Percentiles rank a stretch among this genome's conserved stretches.
Conservation (phyloP, 768 basidiomycete genomes). For the Filobasidium wieringae region DNA sequence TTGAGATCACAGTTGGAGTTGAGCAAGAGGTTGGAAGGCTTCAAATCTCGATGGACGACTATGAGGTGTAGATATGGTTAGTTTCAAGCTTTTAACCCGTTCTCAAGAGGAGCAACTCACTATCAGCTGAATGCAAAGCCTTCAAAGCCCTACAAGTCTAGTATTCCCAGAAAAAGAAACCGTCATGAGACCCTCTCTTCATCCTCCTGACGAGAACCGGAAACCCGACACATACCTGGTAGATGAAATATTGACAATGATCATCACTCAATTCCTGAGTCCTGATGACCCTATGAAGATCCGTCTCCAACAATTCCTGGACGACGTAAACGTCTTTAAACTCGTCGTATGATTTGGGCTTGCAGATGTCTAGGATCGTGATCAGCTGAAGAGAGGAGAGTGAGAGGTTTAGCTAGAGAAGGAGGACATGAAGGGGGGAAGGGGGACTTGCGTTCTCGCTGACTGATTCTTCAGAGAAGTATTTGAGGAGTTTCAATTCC, state of each 20-base stretch:
- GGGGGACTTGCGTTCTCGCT: constrained; percentile 26
- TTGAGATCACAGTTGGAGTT: constrained; percentile 96
- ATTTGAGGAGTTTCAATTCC: constrained; percentile 85
- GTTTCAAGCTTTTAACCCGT: not conserved
- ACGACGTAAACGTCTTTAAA: constrained; percentile 56
- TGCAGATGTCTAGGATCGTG: constrained; percentile 84
- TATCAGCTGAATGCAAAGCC: constrained; percentile 81
- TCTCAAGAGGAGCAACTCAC: constrained; percentile 1
- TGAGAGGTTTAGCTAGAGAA: not conserved
- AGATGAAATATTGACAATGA: constrained; percentile 94
- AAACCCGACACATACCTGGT: constrained; percentile 46
- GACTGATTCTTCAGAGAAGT: constrained; percentile 38
- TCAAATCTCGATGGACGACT: constrained; percentile 80
- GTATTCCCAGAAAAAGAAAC: not conserved
- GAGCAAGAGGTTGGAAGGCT: constrained; percentile 86
- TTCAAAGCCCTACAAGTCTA: constrained; percentile 85
- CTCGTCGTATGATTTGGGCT: constrained; percentile 57
- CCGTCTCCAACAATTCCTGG: constrained; percentile 68
- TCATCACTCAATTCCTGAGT: constrained; percentile 90
- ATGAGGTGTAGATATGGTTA: not conserved
- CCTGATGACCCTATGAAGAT: constrained; percentile 89
- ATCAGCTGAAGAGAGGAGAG: constrained; percentile 56
- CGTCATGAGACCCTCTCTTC: not conserved
- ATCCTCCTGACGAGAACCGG: not conserved
- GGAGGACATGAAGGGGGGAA: not conserved